Percentiles rank a stretch among this genome's conserved stretches.
These are phyloP conservation scores for Rhizopogon vinicolor DNA, from an alignment of 768 basidiomycete genomes.

Conservation along the genomic window DNA sequence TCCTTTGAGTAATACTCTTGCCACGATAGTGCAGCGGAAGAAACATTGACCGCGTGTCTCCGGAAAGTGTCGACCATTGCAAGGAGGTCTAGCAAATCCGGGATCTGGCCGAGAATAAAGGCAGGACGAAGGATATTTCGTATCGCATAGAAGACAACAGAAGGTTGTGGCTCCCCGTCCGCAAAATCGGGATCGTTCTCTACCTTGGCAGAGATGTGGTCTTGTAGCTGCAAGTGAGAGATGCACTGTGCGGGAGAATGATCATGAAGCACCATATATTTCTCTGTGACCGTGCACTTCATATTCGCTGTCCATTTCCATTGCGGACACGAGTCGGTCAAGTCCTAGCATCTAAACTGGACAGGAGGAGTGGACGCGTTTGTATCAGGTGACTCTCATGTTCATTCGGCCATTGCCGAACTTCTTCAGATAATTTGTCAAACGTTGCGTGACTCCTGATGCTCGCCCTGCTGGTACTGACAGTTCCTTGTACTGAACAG, in stretches of 20 bases:
- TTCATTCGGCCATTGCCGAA: too few species aligned
- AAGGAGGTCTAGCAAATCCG: slow-evolving; percentile 23
- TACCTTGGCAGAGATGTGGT: background rate
- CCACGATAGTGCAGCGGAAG: slow-evolving; percentile 20
- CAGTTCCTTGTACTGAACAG: too few species aligned
- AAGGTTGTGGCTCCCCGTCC: slow-evolving; percentile 5
- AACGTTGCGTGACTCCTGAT: too few species aligned
- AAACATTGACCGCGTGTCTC: slow-evolving; percentile 10
- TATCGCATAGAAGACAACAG: slow-evolving; percentile 19
- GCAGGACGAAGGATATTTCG: slow-evolving; percentile 24
- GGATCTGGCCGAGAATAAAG: slow-evolving; percentile 27
- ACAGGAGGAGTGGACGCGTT: background rate
- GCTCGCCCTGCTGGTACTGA: too few species aligned
- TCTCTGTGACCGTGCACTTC: background rate
- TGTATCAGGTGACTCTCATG: too few species aligned
- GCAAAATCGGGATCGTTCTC: background rate
- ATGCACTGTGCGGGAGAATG: background rate
- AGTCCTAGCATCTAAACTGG: background rate
- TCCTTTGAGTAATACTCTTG: slow-evolving; percentile 17
- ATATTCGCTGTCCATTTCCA: background rate
- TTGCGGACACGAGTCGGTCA: background rate
- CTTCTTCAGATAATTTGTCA: too few species aligned
- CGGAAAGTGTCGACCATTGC: slow-evolving; percentile 18
- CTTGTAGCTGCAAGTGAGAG: background rate
- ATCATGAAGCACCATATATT: slow-evolving; percentile 2